A percentile compares a stretch with the other conserved stretches of the same genome.
phyloP scores from a whole-genome alignment of 768 basidiomycete genomes.

The Daedaleopsis nitida region DNA sequence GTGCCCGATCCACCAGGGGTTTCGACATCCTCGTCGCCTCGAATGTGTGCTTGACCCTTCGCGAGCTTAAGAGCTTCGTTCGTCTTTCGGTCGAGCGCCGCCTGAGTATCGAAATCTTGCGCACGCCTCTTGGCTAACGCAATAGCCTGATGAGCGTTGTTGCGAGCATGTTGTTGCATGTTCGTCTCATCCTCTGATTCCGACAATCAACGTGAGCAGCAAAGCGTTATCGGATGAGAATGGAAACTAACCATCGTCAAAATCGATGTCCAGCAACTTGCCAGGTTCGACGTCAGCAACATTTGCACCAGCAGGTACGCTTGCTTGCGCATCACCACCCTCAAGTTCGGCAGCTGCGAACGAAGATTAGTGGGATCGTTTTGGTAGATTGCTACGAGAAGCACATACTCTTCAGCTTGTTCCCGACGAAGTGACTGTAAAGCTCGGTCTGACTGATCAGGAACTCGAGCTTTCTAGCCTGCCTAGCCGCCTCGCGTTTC shows the following conservation, averaged over 20 bases:
- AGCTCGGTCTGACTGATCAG: conserved; percentile 98
- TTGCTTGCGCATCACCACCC: conserved; percentile 47
- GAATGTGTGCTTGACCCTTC: conserved; percentile 50
- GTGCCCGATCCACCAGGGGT: conserved; percentile 31
- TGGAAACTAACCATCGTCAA: conserved; percentile 77
- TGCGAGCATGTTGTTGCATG: conserved; percentile 78
- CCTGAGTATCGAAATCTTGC: conserved; percentile 80
- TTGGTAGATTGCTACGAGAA: conserved; percentile 13
- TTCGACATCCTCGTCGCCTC: conserved; percentile 44
- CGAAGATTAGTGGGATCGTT: conserved; percentile 12
- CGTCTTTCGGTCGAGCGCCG: conserved; percentile 79
- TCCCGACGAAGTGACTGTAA: conserved; percentile 98
- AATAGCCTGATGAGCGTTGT: conserved; percentile 90
- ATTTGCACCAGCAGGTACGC: conserved; percentile 58
- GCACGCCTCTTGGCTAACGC: conserved; percentile 77
- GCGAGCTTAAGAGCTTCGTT: conserved; percentile 75
- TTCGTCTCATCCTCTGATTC: conserved; percentile 84
- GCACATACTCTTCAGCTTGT: conserved; percentile 83
- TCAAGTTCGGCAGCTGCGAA: conserved; percentile 73
- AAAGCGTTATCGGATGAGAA: not conserved
- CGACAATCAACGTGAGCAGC: not conserved
- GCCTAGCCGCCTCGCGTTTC: conserved; percentile 88
- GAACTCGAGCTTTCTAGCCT: conserved; percentile 96
- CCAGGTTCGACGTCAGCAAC: conserved; percentile 54
- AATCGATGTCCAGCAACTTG: conserved; percentile 76